Evolutionary conservation across 768 basidiomycete genomes (phyloP).

Genomic region (Leucocoprinus birnbaumii): DNA sequence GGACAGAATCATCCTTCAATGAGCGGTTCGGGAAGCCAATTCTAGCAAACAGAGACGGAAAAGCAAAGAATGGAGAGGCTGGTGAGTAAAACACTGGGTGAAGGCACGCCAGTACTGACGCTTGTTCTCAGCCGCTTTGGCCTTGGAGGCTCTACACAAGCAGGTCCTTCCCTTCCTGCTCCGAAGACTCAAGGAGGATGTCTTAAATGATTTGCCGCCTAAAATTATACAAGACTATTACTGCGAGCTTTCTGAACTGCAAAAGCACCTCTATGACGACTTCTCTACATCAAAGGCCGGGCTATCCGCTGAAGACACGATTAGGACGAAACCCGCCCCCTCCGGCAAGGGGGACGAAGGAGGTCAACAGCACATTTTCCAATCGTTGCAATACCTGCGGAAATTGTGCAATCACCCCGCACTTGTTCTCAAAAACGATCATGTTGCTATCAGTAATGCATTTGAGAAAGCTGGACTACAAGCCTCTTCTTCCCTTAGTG

Average conservation of each 20-base stretch:
- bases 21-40: conserved; percentile 97
- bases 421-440: conserved; percentile 78
- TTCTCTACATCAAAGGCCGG: conserved; percentile 80
- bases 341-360: conserved; percentile 36
- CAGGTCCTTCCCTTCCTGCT: conserved; percentile 98
- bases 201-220: conserved; percentile 91
- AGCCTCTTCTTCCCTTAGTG: conserved; percentile 49
- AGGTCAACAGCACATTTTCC: conserved; percentile 89
- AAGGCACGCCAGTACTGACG: not conserved
- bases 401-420: conserved; percentile 98
- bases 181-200: conserved; percentile 95
- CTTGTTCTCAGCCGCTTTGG: conserved; percentile 69
- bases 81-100: conserved; percentile 46
- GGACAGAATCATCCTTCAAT: conserved; percentile 92
- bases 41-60: conserved; percentile 90
- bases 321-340: conserved; percentile 40
- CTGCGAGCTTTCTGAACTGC: conserved; percentile 93
- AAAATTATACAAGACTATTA: conserved; percentile 99
- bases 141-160: conserved; percentile 94
- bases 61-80: conserved; percentile 91
- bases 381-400: conserved; percentile 92
- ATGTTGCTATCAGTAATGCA: conserved; percentile 52
- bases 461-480: conserved; percentile 53
- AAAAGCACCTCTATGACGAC: conserved; percentile 93
- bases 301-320: conserved; percentile 58